Percentiles rank a stretch among this genome's conserved stretches.
phyloP scores from a whole-genome alignment of 768 basidiomycete genomes.

The Podaxis sp. region DNA sequence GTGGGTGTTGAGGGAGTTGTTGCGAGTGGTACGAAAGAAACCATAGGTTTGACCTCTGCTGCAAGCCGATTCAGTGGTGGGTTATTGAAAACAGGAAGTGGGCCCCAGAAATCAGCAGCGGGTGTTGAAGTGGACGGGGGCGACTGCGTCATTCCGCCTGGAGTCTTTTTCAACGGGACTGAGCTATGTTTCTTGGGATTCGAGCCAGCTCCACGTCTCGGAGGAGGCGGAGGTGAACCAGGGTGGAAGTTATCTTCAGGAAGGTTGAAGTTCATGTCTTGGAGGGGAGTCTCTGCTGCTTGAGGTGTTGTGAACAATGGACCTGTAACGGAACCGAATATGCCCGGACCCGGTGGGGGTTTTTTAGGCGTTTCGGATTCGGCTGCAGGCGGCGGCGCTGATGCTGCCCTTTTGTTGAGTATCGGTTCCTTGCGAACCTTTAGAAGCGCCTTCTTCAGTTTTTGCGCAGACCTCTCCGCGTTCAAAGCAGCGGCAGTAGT shows the following conservation, averaged over 20 bases:
- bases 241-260: slow-evolving; percentile 46
- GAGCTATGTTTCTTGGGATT: slow-evolving; percentile 37
- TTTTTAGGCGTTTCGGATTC: slow-evolving; percentile 40
- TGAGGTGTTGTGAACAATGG: slow-evolving; percentile 27
- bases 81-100: slow-evolving; percentile 47
- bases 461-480: slow-evolving; percentile 72
- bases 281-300: slow-evolving; percentile 18
- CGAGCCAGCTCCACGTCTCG: slow-evolving; percentile 33
- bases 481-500: slow-evolving; percentile 82
- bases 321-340: slow-evolving; percentile 22
- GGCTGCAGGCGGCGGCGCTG: slow-evolving; percentile 34
- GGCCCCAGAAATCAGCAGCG: slow-evolving; percentile 59
- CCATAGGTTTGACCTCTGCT: slow-evolving; percentile 13
- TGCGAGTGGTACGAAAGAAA: not conserved
- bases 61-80: slow-evolving; percentile 22
- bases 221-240: slow-evolving; percentile 27
- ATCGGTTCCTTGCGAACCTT: slow-evolving; percentile 61
- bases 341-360: slow-evolving; percentile 15
- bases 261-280: slow-evolving; percentile 27
- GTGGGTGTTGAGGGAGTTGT: not conserved
- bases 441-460: slow-evolving; percentile 68
- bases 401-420: slow-evolving; percentile 55
- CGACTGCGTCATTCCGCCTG: slow-evolving; percentile 24
- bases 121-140: slow-evolving; percentile 25
- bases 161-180: slow-evolving; percentile 37